Evolutionary conservation across 768 basidiomycete genomes (phyloP).

Genomic region (Boletales sp.): DNA sequence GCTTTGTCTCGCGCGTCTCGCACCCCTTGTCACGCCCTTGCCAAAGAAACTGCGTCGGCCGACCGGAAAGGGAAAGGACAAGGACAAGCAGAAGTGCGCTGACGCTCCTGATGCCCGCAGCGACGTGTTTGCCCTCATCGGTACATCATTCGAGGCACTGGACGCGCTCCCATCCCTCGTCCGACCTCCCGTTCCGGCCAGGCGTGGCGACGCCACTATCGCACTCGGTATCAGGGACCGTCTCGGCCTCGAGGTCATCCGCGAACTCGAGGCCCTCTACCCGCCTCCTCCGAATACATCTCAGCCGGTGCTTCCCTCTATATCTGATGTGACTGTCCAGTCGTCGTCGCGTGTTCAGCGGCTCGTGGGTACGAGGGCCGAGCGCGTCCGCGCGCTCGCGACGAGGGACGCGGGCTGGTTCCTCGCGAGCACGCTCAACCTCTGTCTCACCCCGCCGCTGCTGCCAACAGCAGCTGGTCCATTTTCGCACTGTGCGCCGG

Average conservation of each 20-base stretch:
- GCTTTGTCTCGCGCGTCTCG: conserved; percentile 19
- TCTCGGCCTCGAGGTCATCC: conserved; percentile 27
- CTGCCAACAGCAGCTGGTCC: background rate
- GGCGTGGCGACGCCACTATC: background rate
- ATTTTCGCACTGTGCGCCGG: no score
- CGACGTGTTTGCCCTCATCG: conserved; percentile 24
- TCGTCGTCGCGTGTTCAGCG: conserved; percentile 3
- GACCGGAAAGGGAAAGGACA: conserved; percentile 4
- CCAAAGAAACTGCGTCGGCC: background rate
- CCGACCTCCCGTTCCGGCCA: background rate
- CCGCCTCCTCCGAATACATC: background rate
- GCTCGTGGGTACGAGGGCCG: conserved; percentile 11
- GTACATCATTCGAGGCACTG: conserved; percentile 15
- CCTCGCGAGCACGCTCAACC: conserved; percentile 23
- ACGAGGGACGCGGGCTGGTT: conserved; percentile 27
- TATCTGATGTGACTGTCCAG: no score
- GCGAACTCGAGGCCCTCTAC: conserved; percentile 25
- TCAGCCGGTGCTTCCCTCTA: background rate
- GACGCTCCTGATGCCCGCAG: conserved; percentile 4
- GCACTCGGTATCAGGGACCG: conserved; percentile 14
- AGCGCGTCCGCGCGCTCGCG: conserved; percentile 22
- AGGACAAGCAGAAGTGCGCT: conserved; percentile 1
- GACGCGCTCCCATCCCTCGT: conserved; percentile 7
- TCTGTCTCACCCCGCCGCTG: conserved; percentile 12
- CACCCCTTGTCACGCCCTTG: background rate